Evolutionary conservation across 1,284 basidiomycete species (phyloP), one percentile per base, ranked within the genome.

Genomic region (Tylopilus orsonianus): DNA sequence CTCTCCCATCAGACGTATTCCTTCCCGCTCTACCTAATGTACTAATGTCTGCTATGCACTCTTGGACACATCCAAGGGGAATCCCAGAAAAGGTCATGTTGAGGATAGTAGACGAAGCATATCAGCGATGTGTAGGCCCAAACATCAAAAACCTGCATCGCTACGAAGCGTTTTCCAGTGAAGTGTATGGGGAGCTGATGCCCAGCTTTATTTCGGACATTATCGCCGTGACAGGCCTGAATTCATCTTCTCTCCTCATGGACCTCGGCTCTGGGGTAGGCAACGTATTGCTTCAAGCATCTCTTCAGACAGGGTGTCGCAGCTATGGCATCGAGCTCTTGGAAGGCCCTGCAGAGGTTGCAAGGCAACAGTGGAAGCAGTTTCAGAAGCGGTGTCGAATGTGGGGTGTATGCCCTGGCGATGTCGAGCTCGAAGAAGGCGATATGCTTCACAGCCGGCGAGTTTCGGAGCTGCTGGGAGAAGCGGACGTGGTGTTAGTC

Each of bases 231-330:
- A 81, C 83, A 0, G 72, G 76, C n/a, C 69, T 90, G 10, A 72
- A 71, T 19, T 74, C 81, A 44, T 71, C 78, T 46, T 81, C 79
- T 32, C 72, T 89, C 13, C 82, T 90, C 59, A 62, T 90, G 44
- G 87, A 90, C 61, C 75, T 90, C n/a, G 87, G 87, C 10, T 84
- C 81, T 4, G 87, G 87, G 1, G 87, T 90, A 8, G 87, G 83
- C 6, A 89, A 90, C 58, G 83, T 89, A n/a, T 77, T 85, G 13
- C 68, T 85, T 6, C 87, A 90, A 57, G 85, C 83, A 6, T 81
- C 81, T 45, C 70, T 90, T 52, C 83, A 88, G 61, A 83, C 83
- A 0, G 87, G 87, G 0, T 90, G 87, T 64, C 75, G 60, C 50
- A 80, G 83, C 54, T 89, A 80, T 59, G 87, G 87, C 3, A 77